Evolutionary conservation across 2,329 filamentous ascomycete genomes (phyloP).

Genomic region (Cladosporium halotolerans): DNA sequence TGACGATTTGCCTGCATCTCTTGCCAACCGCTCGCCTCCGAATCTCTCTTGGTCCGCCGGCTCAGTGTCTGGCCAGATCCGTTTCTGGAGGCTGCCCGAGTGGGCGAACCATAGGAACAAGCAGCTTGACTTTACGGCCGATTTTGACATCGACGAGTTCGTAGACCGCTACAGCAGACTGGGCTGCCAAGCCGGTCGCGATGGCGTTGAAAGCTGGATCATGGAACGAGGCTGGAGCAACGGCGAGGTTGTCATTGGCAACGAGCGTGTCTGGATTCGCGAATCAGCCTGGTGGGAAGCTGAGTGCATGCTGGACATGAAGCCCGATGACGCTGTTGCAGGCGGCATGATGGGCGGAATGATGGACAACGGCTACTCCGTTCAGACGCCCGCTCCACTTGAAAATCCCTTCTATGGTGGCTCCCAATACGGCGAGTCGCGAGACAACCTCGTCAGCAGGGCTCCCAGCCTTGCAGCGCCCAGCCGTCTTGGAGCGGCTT

Average conservation of each 20-base stretch:
- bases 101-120: slow-evolving; percentile 94
- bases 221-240: slow-evolving; percentile 97
- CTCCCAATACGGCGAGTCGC: slow-evolving; percentile 43
- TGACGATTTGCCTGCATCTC: slow-evolving; percentile 69
- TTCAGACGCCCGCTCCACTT: slow-evolving; percentile 46
- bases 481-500: slow-evolving; percentile 34
- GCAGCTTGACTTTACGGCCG: slow-evolving; percentile 88
- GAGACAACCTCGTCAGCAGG: slow-evolving; percentile 61
- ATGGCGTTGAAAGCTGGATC: slow-evolving; percentile 91
- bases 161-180: slow-evolving; percentile 72
- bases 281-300: slow-evolving; percentile 97
- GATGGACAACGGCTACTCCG: slow-evolving; percentile 68
- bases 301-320: slow-evolving; percentile 89
- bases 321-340: slow-evolving; percentile 46
- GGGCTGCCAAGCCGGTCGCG: slow-evolving; percentile 81
- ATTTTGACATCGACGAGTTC: slow-evolving; percentile 94
- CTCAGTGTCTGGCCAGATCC: slow-evolving; percentile 83
- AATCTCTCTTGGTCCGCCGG: slow-evolving; percentile 91
- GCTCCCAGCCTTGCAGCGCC: slow-evolving; percentile 42
- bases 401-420: slow-evolving; percentile 25
- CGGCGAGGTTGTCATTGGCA: slow-evolving; percentile 85
- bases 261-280: slow-evolving; percentile 90
- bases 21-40: slow-evolving; percentile 65
- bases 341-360: slow-evolving; percentile 51
- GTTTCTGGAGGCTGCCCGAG: slow-evolving; percentile 87